Percentiles rank a stretch among this genome's conserved stretches.
Conservation (phyloP, 1,284 basidiomycete genomes). For the Sporisorium exsertum region DNA sequence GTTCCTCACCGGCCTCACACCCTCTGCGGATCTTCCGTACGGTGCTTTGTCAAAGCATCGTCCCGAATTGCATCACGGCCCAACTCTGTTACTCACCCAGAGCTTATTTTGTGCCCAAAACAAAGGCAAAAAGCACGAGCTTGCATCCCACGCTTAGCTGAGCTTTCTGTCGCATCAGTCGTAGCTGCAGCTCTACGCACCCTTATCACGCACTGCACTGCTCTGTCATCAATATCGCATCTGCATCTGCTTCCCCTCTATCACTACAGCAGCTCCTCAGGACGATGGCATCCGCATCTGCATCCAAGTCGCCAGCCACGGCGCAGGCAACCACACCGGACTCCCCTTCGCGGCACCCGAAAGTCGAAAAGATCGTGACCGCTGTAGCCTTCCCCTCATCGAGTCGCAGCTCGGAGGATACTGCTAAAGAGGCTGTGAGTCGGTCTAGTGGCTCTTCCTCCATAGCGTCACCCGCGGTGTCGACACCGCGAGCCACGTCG, state of each 20-base stretch:
- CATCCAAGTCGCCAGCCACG: neutral
- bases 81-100: slow-evolving; percentile 11
- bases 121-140: slow-evolving; percentile 2
- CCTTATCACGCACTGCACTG: neutral
- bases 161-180: neutral
- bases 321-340: slow-evolving; percentile 1
- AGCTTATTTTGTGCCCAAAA: slow-evolving; percentile 10
- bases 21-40: slow-evolving; percentile 18
- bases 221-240: neutral
- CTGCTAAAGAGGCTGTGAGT: slow-evolving; percentile 2
- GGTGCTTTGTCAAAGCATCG: slow-evolving; percentile 9
- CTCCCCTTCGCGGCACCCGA: slow-evolving; percentile 8
- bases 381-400: slow-evolving; percentile 24
- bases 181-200: slow-evolving; percentile 12
- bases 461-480: slow-evolving; percentile 31
- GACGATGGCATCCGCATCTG: no score
- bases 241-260: neutral
- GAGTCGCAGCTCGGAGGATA: slow-evolving; percentile 21
- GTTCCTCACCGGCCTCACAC: slow-evolving; percentile 10
- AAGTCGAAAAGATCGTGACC: slow-evolving; percentile 27
- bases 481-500: slow-evolving; percentile 39
- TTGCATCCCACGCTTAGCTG: slow-evolving; percentile 13
- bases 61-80: slow-evolving; percentile 1
- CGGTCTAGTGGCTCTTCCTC: slow-evolving; percentile 28
- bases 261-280: neutral